Evolutionary conservation across 78 protist genomes (phyloP).

Genomic region (Dictyostelium brefeldianum): DNA sequence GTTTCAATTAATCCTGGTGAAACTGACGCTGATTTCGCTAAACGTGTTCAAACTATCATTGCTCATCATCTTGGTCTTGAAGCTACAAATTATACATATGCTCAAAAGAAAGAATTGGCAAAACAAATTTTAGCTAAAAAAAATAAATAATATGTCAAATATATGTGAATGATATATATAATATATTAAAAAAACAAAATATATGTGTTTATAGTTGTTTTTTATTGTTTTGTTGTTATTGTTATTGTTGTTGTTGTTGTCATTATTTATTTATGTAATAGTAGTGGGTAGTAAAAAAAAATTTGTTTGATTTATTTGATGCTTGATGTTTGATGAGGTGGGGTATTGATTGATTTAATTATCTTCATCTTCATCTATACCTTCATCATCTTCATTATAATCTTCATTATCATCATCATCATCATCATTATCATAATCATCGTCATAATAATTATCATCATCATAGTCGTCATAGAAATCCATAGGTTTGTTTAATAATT

Average conservation of each 20-base stretch:
- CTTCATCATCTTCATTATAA: constrained; percentile 77
- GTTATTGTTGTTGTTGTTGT: neutral
- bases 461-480: constrained; percentile 56
- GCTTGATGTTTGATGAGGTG: too few species aligned
- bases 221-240: neutral
- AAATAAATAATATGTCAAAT: neutral
- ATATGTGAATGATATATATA: neutral
- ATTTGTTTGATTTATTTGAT: too few species aligned
- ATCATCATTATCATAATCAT: constrained; percentile 42
- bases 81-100: constrained; percentile 25
- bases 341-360: neutral
- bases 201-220: neutral
- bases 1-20: neutral
- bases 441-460: constrained; percentile 55
- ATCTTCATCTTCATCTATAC: constrained; percentile 81
- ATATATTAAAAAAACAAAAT: neutral
- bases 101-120: constrained; percentile 54
- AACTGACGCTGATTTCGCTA: constrained; percentile 48
- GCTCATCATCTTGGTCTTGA: constrained; percentile 34
- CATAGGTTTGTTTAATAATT: constrained; percentile 64
- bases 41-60: constrained; percentile 46
- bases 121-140: constrained; percentile 1
- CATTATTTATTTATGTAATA: neutral
- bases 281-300: too few species aligned
- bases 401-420: constrained; percentile 45